These are phyloP conservation scores for Thuja plicata DNA, from an alignment of 83 land plant genomes.

Conservation along the genomic window DNA sequence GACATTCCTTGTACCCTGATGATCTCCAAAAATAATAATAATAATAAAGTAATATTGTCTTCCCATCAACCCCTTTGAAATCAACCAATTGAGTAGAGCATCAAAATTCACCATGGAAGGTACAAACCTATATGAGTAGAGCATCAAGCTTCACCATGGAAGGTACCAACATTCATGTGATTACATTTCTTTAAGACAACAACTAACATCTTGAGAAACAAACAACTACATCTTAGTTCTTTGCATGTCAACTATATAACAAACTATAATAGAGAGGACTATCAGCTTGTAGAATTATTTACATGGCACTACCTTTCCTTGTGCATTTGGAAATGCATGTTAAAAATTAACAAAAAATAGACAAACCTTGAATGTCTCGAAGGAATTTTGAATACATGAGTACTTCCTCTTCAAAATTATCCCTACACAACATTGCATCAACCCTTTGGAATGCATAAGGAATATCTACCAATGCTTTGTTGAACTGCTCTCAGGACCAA, in stretches of 20 bases:
- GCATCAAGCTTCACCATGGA: conserved; percentile 72
- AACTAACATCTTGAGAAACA: conserved; percentile 75
- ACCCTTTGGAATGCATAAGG: conserved; percentile 56
- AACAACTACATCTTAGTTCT: conserved; percentile 70
- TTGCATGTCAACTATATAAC: conserved; percentile 70
- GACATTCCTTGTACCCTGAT: conserved; percentile 45
- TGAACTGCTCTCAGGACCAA: conserved; percentile 56
- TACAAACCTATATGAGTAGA: too few species aligned
- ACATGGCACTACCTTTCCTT: neutral
- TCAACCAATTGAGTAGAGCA: conserved; percentile 72
- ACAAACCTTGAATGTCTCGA: conserved; percentile 42
- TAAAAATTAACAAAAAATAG: neutral
- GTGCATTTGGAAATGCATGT: neutral
- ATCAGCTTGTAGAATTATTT: neutral
- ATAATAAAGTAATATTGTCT: conserved; percentile 81
- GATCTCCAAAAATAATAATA: conserved; percentile 76
- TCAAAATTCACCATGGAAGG: conserved; percentile 90
- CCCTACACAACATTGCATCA: conserved; percentile 63
- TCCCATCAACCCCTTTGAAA: conserved; percentile 82
- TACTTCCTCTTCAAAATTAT: conserved; percentile 71
- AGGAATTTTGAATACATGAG: conserved; percentile 41
- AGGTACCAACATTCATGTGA: conserved; percentile 79
- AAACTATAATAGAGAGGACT: neutral
- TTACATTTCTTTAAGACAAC: conserved; percentile 83
- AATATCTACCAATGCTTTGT: conserved; percentile 41